Conservation (phyloP, 2,329 filamentous ascomycete species). For the Metarhizium sp. region DNA sequence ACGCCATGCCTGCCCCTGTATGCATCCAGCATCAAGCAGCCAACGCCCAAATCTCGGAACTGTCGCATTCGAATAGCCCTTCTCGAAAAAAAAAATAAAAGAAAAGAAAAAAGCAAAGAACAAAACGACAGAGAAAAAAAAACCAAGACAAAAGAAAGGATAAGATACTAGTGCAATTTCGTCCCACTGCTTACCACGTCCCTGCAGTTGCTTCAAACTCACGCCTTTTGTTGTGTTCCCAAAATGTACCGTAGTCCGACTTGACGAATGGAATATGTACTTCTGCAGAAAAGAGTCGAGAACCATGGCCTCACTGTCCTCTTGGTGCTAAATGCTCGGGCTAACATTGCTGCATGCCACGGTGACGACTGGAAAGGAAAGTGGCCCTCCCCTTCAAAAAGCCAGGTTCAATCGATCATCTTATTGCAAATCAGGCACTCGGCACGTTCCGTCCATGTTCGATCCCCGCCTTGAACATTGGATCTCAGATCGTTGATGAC, state of each 20-base stretch:
- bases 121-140: not conserved
- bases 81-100: not conserved
- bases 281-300: not conserved
- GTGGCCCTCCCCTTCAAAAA: not conserved
- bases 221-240: not conserved
- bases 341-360: not conserved
- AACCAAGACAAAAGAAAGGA: not conserved
- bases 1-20: conserved; percentile 3
- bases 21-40: conserved; percentile 3
- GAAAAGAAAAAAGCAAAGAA: not conserved
- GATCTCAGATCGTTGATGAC: conserved; percentile 43
- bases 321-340: not conserved
- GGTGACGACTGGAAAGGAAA: not conserved
- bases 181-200: not conserved
- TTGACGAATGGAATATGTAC: not conserved
- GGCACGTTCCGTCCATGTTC: conserved; percentile 41
- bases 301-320: not conserved
- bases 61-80: not conserved
- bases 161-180: not conserved
- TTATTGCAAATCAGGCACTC: conserved; percentile 40
- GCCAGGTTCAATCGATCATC: conserved; percentile 26
- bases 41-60: conserved; percentile 1
- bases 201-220: not conserved
- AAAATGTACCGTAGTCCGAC: not conserved
- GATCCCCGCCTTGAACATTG: conserved; percentile 37